Base-by-base conservation (phyloP, 208 protist genomes). In the Trypanosoma platydactyli region DNA sequence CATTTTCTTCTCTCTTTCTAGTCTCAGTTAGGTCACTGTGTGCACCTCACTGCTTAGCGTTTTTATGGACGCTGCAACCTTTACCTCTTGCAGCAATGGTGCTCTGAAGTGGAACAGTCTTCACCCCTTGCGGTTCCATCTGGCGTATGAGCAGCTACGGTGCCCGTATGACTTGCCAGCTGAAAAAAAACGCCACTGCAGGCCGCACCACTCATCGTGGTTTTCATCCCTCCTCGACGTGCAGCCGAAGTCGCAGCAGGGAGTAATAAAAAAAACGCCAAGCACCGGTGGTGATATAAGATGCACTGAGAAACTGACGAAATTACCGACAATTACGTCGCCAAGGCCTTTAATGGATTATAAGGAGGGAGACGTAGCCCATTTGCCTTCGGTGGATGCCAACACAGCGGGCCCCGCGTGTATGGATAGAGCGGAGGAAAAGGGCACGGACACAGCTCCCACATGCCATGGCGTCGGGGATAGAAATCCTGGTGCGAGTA, bases 81-180 rank as follows among this genome's bases (percentile, higher is more conserved):
- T n/a, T n/a, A n/a, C n/a, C n/a, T n/a, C n/a, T n/a, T n/a, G n/a
- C n/a, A n/a, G n/a, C n/a, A n/a, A n/a, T n/a, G n/a, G n/a, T n/a
- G n/a, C n/a, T n/a, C n/a, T n/a, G n/a, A n/a, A 25, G 27, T 54
- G 49, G 25, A 38, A 22, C 16, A 25, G 49, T 22, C 30, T 58
- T 33, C 16, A 66, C 9, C 79, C 79, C 29, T 58, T 85, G 29
- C 73, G 68, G 33, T 71, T 89, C 53, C 67, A 63, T 0, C 69
- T 89, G 20, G 71, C 67, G 5, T 89, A 73, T 41, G 76, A 77
- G 41, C 50, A 25, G 46, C 48, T 62, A 11, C 50, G 41, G 13
- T 73, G 67, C 41, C 67, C 67, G 7, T 73, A 73, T 30, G 67
- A 73, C 41, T 24, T 66, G 16, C 58, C 67, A 11, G 6, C 16